phyloP scores from a whole-genome alignment of 768 basidiomycete genomes.

The Suillus ampliporus region DNA sequence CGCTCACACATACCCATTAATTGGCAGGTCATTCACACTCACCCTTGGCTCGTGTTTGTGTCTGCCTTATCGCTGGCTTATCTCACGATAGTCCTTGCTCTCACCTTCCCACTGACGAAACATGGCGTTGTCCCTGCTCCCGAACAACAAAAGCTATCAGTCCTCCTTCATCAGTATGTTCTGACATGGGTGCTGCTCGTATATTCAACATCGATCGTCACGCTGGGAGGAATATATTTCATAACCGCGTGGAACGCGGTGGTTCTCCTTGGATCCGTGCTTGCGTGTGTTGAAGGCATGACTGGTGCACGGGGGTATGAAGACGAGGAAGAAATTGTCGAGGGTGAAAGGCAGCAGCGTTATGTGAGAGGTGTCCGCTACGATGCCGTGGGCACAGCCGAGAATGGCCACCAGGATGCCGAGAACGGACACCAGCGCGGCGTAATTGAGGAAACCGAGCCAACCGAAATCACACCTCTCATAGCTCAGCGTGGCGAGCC shows the following conservation, averaged over 20 bases:
- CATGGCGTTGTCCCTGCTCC: conserved; percentile 26
- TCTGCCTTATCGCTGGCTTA: conserved; percentile 58
- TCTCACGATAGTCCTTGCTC: conserved; percentile 48
- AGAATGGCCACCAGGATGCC: conserved; percentile 14
- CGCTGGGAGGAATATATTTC: conserved; percentile 62
- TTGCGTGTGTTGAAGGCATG: conserved; percentile 45
- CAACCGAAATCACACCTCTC: conserved; percentile 65
- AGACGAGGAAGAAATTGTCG: conserved; percentile 12
- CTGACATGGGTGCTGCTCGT: conserved; percentile 67
- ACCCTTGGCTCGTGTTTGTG: conserved; percentile 54
- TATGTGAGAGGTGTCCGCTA: conserved; percentile 29
- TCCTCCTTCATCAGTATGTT: conserved; percentile 58
- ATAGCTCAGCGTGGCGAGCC: conserved; percentile 37
- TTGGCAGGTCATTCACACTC: conserved; percentile 65
- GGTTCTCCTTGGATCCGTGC: conserved; percentile 46
- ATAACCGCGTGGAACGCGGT: conserved; percentile 59
- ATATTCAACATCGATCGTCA: conserved; percentile 47
- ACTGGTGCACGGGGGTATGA: conserved; percentile 22
- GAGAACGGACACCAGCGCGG: conserved; percentile 20
- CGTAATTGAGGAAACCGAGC: conserved; percentile 43
- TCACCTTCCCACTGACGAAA: conserved; percentile 42
- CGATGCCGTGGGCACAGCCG: conserved; percentile 29
- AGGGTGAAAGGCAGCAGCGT: conserved; percentile 8
- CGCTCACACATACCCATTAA: neutral
- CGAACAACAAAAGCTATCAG: conserved; percentile 54